phyloP scores from a whole-genome alignment of 164 flowering plant genomes.

The Pachysandra terminalis region DNA sequence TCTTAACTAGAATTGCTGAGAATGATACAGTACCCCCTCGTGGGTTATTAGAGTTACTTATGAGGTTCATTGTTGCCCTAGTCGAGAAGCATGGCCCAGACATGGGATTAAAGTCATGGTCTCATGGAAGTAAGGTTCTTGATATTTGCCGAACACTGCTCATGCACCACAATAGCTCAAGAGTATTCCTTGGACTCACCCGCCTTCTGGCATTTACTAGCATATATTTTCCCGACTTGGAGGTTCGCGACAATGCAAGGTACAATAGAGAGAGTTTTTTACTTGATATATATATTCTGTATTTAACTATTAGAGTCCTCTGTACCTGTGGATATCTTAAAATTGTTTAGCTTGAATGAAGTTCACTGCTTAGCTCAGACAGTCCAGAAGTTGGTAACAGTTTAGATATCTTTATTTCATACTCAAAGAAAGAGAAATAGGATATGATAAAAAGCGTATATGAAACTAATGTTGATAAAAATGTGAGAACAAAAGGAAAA shows the following conservation, averaged over 20 bases:
- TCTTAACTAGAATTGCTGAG: slow-evolving; percentile 76
- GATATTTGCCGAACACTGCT: slow-evolving; percentile 83
- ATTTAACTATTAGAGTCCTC: neutral
- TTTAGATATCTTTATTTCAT: too few species aligned
- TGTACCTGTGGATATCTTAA: neutral
- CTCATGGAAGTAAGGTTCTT: slow-evolving; percentile 83
- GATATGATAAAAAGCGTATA: neutral
- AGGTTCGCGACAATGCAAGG: slow-evolving; percentile 98
- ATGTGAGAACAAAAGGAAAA: neutral
- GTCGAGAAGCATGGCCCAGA: slow-evolving; percentile 74
- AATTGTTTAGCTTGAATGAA: too few species aligned
- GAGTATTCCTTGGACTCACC: slow-evolving; percentile 64
- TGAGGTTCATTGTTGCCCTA: slow-evolving; percentile 53
- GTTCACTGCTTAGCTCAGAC: too few species aligned
- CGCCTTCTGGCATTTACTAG: slow-evolving; percentile 74
- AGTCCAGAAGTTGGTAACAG: too few species aligned
- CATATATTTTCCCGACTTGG: slow-evolving; percentile 90
- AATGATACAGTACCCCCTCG: slow-evolving; percentile 67
- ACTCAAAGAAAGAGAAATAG: neutral
- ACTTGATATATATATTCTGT: neutral
- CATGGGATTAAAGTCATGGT: slow-evolving; percentile 75
- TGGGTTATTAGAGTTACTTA: slow-evolving; percentile 61
- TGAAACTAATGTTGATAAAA: neutral
- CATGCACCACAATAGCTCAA: slow-evolving; percentile 74
- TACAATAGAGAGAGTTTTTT: slow-evolving; percentile 21